phyloP scores from a whole-genome alignment of 192 early-diverging fungal genomes.

The Spizellomyces punctatus region DNA sequence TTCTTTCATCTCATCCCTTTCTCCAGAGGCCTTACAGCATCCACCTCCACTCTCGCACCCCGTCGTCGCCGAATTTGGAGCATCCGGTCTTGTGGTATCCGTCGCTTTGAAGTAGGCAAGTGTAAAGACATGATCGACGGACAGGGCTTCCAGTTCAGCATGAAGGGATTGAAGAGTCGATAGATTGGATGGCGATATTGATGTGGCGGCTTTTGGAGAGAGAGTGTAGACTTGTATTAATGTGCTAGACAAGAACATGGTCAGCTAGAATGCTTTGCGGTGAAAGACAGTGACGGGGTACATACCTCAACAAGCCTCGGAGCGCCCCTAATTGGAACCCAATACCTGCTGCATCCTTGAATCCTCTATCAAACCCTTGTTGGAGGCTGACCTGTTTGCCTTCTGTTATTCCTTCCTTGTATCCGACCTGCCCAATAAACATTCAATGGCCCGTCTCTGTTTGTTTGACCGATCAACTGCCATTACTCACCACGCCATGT shows the following conservation, averaged over 20 bases:
- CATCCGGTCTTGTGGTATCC: too few species aligned
- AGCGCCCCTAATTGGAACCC: slow-evolving; percentile 56
- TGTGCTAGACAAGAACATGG: too few species aligned
- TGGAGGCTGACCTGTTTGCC: slow-evolving; percentile 62
- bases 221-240: too few species aligned
- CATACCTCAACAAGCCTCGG: slow-evolving; percentile 56
- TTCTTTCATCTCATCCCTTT: too few species aligned
- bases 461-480: not conserved
- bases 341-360: slow-evolving; percentile 54
- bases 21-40: too few species aligned
- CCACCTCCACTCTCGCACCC: too few species aligned
- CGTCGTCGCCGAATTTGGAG: too few species aligned
- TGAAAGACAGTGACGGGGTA: too few species aligned
- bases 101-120: slow-evolving; percentile 13
- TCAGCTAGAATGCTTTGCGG: not conserved
- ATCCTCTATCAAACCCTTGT: slow-evolving; percentile 65
- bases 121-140: slow-evolving; percentile 22
- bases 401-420: slow-evolving; percentile 66
- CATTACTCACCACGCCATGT: slow-evolving; percentile 59
- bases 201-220: not conserved
- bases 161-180: not conserved
- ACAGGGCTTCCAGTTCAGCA: slow-evolving; percentile 3
- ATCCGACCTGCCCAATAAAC: slow-evolving; percentile 49
- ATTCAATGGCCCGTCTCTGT: slow-evolving; percentile 1
- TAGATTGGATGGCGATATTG: not conserved